Base-by-base conservation (phyloP, 1,284 basidiomycete genomes). In the Apiotrichum mycotoxinovorans region DNA sequence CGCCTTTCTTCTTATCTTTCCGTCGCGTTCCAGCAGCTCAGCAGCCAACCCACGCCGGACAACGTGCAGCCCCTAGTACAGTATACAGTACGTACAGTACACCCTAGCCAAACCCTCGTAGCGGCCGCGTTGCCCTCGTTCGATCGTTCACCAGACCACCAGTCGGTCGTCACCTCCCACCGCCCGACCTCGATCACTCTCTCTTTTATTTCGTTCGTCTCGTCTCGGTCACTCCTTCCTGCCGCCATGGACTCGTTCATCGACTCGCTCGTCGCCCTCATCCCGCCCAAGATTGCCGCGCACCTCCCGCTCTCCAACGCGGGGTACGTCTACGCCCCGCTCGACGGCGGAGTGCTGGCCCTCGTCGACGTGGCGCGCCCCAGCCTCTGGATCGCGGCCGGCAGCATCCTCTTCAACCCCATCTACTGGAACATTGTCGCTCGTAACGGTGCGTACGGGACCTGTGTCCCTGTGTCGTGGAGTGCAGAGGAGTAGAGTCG, bases 351-450 rank as follows among this genome's bases (percentile, higher is more conserved):
- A 4, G 53, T 58, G 12, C 14, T 62, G 22, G 56, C 66, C 11
- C 56, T 73, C 20, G 64, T 78, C 47, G 85, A 93, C 77, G 74
- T 82, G 25, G 82, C 80, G 37, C 82, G 89, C 68, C 71, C 78
- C 2, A 88, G 88, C 26, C 73, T 96, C 37, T 83, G 81, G 71
- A 62, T 88, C 25, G 85, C 85, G 1, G 63, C 88, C 18, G 78
- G 82, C 1, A 76, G 86, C 56, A 87, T 92, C 50, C 71, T 84
- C 17, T 95, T 96, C 81, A 97, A 97, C 71, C 94, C 94, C 0
- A 84, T 86, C 2, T 94, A 89, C 66, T 98, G 94, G 95, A 98
- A 98, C 78, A 86, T 93, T 60, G 85, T 94, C 35, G 94, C 94
- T 26, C 86, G 87, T 58, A 92, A 95, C 79, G 94, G 93, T 93